A percentile compares a stretch with the other conserved stretches of the same genome.
Evolutionary conservation across 495 filamentous ascomycete genomes (phyloP).

Genomic region (Penicillium mononematosum): DNA sequence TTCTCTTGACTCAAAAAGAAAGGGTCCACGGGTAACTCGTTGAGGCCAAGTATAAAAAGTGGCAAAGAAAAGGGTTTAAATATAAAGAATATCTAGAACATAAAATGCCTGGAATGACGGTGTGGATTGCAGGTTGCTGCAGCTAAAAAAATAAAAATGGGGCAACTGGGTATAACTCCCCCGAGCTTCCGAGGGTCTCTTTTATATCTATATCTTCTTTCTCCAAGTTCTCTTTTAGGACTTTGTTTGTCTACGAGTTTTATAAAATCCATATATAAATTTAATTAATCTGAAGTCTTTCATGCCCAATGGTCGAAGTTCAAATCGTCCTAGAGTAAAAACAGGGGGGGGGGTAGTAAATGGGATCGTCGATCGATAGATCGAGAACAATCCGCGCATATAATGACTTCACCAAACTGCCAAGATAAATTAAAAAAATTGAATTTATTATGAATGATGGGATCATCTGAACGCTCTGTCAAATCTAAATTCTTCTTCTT

Average conservation of each 20-base stretch:
- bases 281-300: background rate
- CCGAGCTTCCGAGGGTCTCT: background rate
- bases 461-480: background rate
- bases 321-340: conserved; percentile 4
- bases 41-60: background rate
- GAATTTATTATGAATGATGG: background rate
- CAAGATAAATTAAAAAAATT: background rate
- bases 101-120: conserved; percentile 33
- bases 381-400: conserved; percentile 11
- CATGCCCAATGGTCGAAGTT: conserved; percentile 10
- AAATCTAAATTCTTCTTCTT: background rate
- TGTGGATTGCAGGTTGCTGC: conserved; percentile 26
- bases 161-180: conserved; percentile 4
- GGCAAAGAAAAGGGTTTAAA: conserved; percentile 1
- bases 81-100: conserved; percentile 16
- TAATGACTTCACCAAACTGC: conserved; percentile 12
- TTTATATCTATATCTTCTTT: background rate
- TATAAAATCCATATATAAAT: background rate
- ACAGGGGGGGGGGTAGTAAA: background rate
- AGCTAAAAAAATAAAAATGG: conserved; percentile 10
- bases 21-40: too few relatives aligned
- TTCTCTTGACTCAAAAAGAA: background rate
- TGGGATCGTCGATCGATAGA: conserved; percentile 9
- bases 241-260: background rate
- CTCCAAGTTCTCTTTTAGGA: background rate